Evolutionary conservation across 192 early-diverging fungal species (phyloP).

Genomic region (Coemansia sp.): DNA sequence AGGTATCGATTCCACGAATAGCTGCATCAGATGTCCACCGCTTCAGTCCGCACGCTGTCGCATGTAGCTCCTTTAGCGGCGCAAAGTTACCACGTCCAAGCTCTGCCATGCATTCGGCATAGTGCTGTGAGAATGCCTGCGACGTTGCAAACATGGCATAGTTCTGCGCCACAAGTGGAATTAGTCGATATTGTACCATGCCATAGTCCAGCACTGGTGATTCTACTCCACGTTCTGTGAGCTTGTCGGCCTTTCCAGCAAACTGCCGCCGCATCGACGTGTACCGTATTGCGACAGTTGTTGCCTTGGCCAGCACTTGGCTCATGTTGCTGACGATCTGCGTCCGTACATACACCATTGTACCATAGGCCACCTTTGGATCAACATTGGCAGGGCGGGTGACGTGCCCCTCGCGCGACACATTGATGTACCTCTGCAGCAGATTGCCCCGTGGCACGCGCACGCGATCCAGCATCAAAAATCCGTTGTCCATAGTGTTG

Average conservation of each 20-base stretch:
- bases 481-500: slow-evolving; percentile 84
- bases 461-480: slow-evolving; percentile 77
- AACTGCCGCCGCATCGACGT: slow-evolving; percentile 73
- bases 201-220: slow-evolving; percentile 75
- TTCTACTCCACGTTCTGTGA: slow-evolving; percentile 41
- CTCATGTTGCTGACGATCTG: slow-evolving; percentile 67
- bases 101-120: slow-evolving; percentile 60
- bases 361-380: slow-evolving; percentile 79
- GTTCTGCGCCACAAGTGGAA: slow-evolving; percentile 68
- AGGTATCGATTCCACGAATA: slow-evolving; percentile 70
- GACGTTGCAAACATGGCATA: slow-evolving; percentile 74
- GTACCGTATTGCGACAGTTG: slow-evolving; percentile 71
- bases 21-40: slow-evolving; percentile 68
- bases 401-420: slow-evolving; percentile 70
- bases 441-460: slow-evolving; percentile 78
- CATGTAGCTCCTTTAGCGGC: slow-evolving; percentile 73
- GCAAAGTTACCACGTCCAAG: slow-evolving; percentile 62
- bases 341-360: slow-evolving; percentile 81
- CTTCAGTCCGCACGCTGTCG: slow-evolving; percentile 72
- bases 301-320: slow-evolving; percentile 63
- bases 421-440: slow-evolving; percentile 70
- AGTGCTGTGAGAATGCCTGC: slow-evolving; percentile 61
- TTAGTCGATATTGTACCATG: slow-evolving; percentile 74
- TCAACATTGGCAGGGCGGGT: slow-evolving; percentile 68
- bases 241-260: slow-evolving; percentile 52